Evolutionary conservation across 2,329 filamentous ascomycete species (phyloP), one percentile per base, ranked within the genome.

Genomic region (Pseudogymnoascus sp.): DNA sequence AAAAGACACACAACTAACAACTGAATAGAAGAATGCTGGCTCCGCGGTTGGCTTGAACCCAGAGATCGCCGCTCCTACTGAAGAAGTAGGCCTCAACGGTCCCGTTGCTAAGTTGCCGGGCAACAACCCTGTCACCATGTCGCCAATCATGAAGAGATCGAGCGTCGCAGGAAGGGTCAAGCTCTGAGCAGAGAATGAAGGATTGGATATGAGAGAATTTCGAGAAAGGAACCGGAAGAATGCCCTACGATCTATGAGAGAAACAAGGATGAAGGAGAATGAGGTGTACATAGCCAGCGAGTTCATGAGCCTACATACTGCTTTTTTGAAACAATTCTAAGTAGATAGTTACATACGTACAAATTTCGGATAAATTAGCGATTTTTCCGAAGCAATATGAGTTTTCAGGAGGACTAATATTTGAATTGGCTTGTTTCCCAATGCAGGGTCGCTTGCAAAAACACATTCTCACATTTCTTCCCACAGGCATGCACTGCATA

Each of bases 81-180:
- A 63, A 25, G 53, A 65, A 16, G 36, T 66, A n/a, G 65, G 65
- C 3, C 40, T 65, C 46, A 63, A 65, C 16, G 65, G 63, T 3
- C 63, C 63, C 5, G 63, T 66, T 11, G 7, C 59, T 4, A 36
- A 11, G 38, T n/a, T 66, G 12, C 65, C 65, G 7, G 65, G 65
- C 31, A 63, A 62, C 18, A 66, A 66, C 46, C 61, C 61, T 3
- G 62, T 65, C 25, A 31, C 25, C n/a, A 3, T 1, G n/a, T 18
- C 25, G 8, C 46, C 25, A 56, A 53, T 5, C 46, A 53, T 3
- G 25, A 56, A 56, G 25, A 56, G 46, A 34, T 56, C 9, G 25
- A 56, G n/a, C 46, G 14, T 56, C n/a, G 46, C 46, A 6, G 46
- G 46, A 4, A 18, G 46, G 9, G 25, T 56, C 2, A 56, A 56